phyloP scores from a whole-genome alignment of 208 protist species.

The Crithidia thermophila region DNA sequence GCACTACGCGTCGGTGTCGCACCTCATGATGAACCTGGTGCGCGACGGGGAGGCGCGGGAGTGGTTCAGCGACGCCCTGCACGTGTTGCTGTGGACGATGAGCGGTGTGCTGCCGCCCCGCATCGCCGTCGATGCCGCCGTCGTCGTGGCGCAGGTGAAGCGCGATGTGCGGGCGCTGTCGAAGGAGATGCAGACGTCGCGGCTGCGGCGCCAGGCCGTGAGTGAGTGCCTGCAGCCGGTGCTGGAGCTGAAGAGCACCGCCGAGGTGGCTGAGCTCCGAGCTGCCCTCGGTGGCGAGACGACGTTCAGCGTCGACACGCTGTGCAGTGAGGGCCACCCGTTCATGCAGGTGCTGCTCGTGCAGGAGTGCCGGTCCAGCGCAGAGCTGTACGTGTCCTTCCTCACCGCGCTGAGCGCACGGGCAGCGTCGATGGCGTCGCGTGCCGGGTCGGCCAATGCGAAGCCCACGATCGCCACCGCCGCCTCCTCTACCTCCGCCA shows the following conservation, averaged over 20 bases:
- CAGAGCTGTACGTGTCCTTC: constrained; percentile 60
- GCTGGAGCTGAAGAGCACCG: constrained; percentile 57
- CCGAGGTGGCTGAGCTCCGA: constrained; percentile 61
- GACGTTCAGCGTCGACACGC: constrained; percentile 56
- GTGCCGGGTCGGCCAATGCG: not conserved
- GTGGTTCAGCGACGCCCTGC: constrained; percentile 45
- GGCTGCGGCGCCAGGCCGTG: constrained; percentile 65
- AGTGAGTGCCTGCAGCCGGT: constrained; percentile 67
- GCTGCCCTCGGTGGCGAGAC: constrained; percentile 53
- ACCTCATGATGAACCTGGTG: constrained; percentile 75
- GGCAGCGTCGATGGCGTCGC: constrained; percentile 10
- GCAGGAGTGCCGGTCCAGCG: constrained; percentile 60
- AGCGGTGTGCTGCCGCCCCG: constrained; percentile 60
- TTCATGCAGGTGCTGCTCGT: constrained; percentile 80
- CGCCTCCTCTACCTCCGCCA: not conserved
- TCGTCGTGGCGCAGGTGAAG: constrained; percentile 61
- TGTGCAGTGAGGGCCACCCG: constrained; percentile 43
- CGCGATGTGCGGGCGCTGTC: constrained; percentile 58
- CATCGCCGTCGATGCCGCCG: constrained; percentile 71
- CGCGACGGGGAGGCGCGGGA: constrained; percentile 37
- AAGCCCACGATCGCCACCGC: not conserved
- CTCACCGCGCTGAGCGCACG: constrained; percentile 50
- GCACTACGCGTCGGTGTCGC: constrained; percentile 39
- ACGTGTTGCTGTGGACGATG: constrained; percentile 52
- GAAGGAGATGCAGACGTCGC: constrained; percentile 62